Conservation (phyloP, 75 land plant genomes). For the Sequoiadendron giganteum region DNA sequence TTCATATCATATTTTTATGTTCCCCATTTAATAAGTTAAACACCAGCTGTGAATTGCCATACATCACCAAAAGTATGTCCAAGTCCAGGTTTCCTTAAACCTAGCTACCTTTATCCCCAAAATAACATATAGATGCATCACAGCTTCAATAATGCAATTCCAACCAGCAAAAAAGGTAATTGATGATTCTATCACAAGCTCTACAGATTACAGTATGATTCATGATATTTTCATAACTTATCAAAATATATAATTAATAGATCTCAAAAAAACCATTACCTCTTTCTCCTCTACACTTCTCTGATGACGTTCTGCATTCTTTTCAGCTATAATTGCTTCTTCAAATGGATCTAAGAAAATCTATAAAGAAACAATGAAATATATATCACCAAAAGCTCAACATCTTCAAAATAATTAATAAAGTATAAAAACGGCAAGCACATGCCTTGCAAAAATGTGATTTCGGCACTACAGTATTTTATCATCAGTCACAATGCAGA, state of each 20-base stretch:
- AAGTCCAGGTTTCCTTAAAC: neutral
- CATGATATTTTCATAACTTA: neutral
- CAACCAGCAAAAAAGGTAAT: neutral
- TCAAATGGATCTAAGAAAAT: slow-evolving; percentile 86
- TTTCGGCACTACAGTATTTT: neutral
- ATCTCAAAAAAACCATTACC: slow-evolving; percentile 27
- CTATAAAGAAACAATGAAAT: slow-evolving; percentile 25
- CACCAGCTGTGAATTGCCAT: neutral
- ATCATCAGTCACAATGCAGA: neutral
- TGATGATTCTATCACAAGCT: neutral
- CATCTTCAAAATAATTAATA: neutral
- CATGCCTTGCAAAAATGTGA: neutral
- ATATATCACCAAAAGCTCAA: neutral
- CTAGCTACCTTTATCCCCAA: neutral
- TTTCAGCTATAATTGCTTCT: slow-evolving; percentile 61
- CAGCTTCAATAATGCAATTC: neutral
- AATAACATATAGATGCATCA: neutral
- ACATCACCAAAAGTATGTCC: neutral
- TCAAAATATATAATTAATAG: neutral
- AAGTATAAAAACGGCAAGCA: neutral
- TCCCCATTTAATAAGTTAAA: neutral
- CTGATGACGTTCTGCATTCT: slow-evolving; percentile 62
- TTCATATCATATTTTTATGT: neutral
- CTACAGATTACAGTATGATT: too few relatives aligned
- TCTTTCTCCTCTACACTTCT: slow-evolving; percentile 74